Base-by-base conservation (phyloP, 192 early-diverging fungal genomes). In the Geranomyces michiganensis region DNA sequence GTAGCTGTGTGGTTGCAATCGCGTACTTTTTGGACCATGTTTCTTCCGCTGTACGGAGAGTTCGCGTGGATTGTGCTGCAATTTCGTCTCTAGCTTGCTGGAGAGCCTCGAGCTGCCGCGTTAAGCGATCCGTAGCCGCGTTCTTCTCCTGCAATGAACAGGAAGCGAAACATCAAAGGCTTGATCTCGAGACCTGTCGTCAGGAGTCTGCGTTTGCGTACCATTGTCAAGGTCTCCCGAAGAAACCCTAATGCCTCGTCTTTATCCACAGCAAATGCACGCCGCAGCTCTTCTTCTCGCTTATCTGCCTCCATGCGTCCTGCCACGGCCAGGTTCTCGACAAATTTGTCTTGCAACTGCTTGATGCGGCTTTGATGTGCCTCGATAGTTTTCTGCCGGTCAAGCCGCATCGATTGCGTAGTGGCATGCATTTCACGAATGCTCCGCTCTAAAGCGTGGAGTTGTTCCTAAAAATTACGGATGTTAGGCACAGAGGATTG, bases 341-440 rank as follows among this genome's bases (percentile, higher is more conserved):
- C 21, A 64, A 78, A 81, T 51, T 82, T 81, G 36, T 82, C 80
- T 62, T 85, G 84, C 26, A 85, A 61, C 33, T 85, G 84, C 56
- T 79, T 75, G 26, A 85, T 71, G 2, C 84, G 61, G 44, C 71
- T 76, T 68, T 85, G 84, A 65, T 85, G 84, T 3, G 84, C 84
- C 65, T 85, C 84, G 41, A 85, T 78, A 6, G 81, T 85, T 56
- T 76, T 77, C 26, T 73, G 68, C 27, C 73, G 45, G 24, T 74
- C 73, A 19, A 43, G 13, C 9, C 66, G 65, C 51, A 74, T 59
- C 8, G 45, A 33, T 22, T 74, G 73, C 65, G 58, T 67, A 0
- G 73, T 47, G 17, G 58, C 53, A 36, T 74, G 63, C 19, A 74
- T 17, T 22, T 74, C 73, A 21, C 73, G 65, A n/a, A 74, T 62